A percentile compares a stretch with the other conserved stretches of the same genome.
Evolutionary conservation across 306 rosid genomes (phyloP).

Genomic region (Inga leiocalycina): DNA sequence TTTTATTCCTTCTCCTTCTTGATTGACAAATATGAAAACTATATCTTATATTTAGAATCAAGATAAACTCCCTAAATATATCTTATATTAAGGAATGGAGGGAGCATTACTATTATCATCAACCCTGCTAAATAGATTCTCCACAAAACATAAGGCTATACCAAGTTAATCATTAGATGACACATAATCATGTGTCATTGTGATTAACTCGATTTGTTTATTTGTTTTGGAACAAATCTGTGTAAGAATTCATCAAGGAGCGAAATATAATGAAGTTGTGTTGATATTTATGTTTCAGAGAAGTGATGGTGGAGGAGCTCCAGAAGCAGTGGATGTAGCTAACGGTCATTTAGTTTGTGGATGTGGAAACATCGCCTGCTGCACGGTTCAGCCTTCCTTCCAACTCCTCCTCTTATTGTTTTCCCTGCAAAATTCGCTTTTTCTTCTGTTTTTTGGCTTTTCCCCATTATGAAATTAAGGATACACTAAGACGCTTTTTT

Average conservation of each 20-base stretch:
- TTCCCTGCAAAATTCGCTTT: too few species aligned
- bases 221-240: neutral
- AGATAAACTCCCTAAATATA: too few species aligned
- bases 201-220: neutral
- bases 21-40: too few species aligned
- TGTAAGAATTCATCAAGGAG: neutral
- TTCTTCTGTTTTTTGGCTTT: too few species aligned
- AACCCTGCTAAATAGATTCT: neutral
- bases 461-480: too few species aligned
- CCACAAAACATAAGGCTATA: neutral
- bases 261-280: neutral
- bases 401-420: neutral
- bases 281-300: slow-evolving; percentile 48
- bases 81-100: too few species aligned
- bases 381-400: slow-evolving; percentile 54
- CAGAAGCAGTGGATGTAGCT: slow-evolving; percentile 60
- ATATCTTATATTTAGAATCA: too few species aligned
- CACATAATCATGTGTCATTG: neutral
- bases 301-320: slow-evolving; percentile 80
- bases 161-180: neutral
- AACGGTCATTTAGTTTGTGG: slow-evolving; percentile 76
- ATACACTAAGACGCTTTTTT: too few species aligned
- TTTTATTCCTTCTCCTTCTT: too few species aligned
- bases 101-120: neutral
- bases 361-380: slow-evolving; percentile 59